Base-by-base conservation (phyloP, 495 filamentous ascomycete species). In the Tuber aestivum region DNA sequence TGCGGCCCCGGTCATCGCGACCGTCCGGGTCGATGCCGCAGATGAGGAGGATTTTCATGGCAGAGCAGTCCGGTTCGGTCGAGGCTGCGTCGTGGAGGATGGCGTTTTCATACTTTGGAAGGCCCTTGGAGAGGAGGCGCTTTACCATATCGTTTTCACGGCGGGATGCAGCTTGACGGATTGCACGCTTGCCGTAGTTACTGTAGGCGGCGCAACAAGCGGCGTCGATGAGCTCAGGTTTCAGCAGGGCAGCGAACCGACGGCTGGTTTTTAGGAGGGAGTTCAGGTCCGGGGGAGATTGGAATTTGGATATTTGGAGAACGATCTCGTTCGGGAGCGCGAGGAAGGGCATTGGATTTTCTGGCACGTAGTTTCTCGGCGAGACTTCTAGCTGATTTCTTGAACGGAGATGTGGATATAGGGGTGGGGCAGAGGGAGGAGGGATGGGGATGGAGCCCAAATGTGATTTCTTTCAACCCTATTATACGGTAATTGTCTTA, bases 221-320 rank as follows among this genome's bases (percentile, higher is more conserved):
- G 44, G 72, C 35, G 8, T 74, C 44, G 56, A 68, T 41, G 23
- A 74, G 72, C 12, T 68, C 56, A 9, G 56, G 72, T 27, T 56
- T 74, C 20, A 74, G 72, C 38, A 74, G 72, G 56, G 61, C 56
- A 68, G 44, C 56, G 72, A 74, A 74, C 37, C 72, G 40, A 21
- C 38, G 72, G 56, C 72, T 69, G 35, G 72, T 74, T 74, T 74
- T 69, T n/a, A 74, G 73, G 68, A 70, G 73, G 45, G 41, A 42
- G 70, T 70, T 70, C 27, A 70, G 32, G 41, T 74, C 73, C 16
- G 65, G n/a, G 16, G 68, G 73, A 16, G 56, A 61, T 61, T 61
- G 56, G 16, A 61, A 61, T 61, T 61, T 61, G n/a, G 56, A 61
- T 61, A 61, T 61, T 61, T 61, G 56, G 56, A 61, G 56, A 32